These are phyloP conservation scores for Pelargonium nanum DNA, from an alignment of 345 rosid species.

Conservation along the genomic window DNA sequence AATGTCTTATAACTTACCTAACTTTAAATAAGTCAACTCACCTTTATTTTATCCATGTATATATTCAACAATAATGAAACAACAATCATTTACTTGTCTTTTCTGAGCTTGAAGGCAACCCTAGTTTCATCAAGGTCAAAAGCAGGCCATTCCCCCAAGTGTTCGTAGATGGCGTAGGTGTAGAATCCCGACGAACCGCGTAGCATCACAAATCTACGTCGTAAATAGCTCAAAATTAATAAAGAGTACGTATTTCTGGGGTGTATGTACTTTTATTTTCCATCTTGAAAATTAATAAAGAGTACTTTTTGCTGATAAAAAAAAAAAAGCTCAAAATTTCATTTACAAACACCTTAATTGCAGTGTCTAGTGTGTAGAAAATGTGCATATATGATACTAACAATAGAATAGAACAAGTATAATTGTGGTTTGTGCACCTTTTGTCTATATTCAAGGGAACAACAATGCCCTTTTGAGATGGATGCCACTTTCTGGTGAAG, in stretches of 20 bases:
- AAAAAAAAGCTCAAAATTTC: background rate
- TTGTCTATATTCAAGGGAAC: conserved; percentile 63
- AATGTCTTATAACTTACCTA: no score
- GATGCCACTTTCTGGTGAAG: conserved; percentile 45
- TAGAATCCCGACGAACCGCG: conserved; percentile 72
- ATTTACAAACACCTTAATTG: background rate
- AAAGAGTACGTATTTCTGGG: background rate
- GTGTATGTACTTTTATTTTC: no score
- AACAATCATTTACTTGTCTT: conserved; percentile 42
- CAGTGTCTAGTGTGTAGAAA: background rate
- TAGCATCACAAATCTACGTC: conserved; percentile 60
- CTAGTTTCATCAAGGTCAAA: conserved; percentile 68
- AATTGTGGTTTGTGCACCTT: conserved; percentile 22
- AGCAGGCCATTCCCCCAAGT: conserved; percentile 67
- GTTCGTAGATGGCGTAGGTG: conserved; percentile 64
- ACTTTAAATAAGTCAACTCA: no score
- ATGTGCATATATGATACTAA: background rate
- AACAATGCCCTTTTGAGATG: conserved; percentile 24
- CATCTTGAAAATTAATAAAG: no score
- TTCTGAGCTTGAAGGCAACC: conserved; percentile 62
- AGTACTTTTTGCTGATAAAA: no score
- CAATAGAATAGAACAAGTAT: conserved; percentile 5
- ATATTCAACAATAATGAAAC: background rate
- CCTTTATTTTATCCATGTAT: no score
- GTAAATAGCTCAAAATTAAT: background rate